Evolutionary conservation across 805 yeast species (phyloP).

Genomic region (Saccharomycopsis babjevae): DNA sequence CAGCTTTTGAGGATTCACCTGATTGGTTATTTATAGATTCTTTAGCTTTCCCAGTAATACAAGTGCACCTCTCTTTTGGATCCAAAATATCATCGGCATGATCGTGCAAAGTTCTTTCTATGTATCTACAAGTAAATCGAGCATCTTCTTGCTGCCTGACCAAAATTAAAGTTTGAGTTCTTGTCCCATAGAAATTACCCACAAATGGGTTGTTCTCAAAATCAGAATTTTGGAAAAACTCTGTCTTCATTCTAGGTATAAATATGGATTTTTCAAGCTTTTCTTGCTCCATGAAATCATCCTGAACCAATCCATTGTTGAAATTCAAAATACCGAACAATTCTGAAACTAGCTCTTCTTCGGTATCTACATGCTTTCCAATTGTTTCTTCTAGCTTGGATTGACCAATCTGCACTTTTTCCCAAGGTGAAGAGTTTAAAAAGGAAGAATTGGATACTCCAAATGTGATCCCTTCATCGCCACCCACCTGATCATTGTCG

Average conservation of each 20-base stretch:
- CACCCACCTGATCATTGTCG: neutral
- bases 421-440: conserved; percentile 52
- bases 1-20: too few relatives aligned
- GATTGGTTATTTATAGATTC: neutral
- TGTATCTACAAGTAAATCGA: conserved; percentile 35
- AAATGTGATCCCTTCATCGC: conserved; percentile 19
- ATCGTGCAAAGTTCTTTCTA: conserved; percentile 48
- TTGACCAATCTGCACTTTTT: conserved; percentile 53
- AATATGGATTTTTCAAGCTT: conserved; percentile 38
- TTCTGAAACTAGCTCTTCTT: conserved; percentile 32
- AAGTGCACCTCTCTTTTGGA: neutral
- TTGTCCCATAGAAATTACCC: conserved; percentile 69
- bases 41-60: neutral
- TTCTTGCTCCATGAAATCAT: neutral
- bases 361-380: conserved; percentile 18
- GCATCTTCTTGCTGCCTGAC: conserved; percentile 37
- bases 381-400: conserved; percentile 30
- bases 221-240: conserved; percentile 21
- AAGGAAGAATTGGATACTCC: conserved; percentile 64
- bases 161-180: conserved; percentile 74
- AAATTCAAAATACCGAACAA: conserved; percentile 49
- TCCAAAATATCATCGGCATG: neutral
- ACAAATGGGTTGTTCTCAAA: conserved; percentile 22
- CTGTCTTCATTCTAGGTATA: conserved; percentile 51
- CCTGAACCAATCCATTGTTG: conserved; percentile 24